Evolutionary conservation across 352 stramenopile genomes (phyloP).

Genomic region (Thraustotheca clavata): DNA sequence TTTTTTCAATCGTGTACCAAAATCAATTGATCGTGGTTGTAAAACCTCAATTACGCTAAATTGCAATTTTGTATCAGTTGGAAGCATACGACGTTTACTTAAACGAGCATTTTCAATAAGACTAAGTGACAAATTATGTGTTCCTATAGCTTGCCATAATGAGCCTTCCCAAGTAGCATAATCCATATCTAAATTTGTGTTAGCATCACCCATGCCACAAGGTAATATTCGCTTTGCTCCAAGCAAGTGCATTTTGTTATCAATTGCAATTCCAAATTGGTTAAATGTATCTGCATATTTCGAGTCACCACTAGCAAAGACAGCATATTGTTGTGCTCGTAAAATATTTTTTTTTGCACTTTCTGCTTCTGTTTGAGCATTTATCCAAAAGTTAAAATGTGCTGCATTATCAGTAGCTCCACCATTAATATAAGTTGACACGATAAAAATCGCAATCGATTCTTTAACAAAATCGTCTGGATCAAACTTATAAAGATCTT

Average conservation of each 20-base stretch:
- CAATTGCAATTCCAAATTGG: conserved; percentile 9
- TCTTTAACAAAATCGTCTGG: conserved; percentile 8
- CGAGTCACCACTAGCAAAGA: conserved; percentile 9
- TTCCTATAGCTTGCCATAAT: neutral
- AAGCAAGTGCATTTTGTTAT: neutral
- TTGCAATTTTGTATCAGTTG: neutral
- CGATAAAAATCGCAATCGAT: conserved; percentile 5
- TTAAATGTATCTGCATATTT: conserved; percentile 10
- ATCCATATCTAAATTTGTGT: neutral
- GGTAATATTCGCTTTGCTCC: neutral
- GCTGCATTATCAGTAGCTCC: conserved; percentile 19
- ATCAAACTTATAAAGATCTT: conserved; percentile 14
- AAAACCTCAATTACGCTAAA: conserved; percentile 2
- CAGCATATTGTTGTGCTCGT: neutral
- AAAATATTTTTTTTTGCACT: neutral
- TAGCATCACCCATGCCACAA: neutral
- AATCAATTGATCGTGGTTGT: neutral
- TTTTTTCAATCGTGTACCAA: neutral
- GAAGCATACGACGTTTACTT: neutral
- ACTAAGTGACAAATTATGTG: neutral
- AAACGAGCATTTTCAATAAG: neutral
- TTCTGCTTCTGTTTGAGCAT: neutral
- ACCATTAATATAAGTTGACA: conserved; percentile 6
- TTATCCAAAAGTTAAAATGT: conserved; percentile 19
- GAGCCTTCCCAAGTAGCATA: conserved; percentile 1